Conservation (phyloP, 768 basidiomycete genomes). For the Lactifluus volemus region DNA sequence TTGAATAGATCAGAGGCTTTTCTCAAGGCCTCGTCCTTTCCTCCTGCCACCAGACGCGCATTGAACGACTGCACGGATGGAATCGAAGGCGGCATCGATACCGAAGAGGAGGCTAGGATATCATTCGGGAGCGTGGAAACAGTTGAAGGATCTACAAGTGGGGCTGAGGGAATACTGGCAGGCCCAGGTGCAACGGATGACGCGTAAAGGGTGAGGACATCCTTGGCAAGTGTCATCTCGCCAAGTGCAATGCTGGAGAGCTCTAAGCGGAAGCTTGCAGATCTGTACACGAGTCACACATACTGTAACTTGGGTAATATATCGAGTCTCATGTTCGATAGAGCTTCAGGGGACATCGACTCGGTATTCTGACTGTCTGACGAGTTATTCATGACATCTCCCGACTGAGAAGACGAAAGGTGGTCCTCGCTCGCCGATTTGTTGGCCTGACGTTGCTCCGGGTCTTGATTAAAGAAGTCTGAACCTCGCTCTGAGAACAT, state of each 20-base stretch:
- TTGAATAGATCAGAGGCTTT: constrained; percentile 68
- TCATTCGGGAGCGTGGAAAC: constrained; percentile 5
- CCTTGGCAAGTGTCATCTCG: constrained; percentile 71
- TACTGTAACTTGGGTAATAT: constrained; percentile 66
- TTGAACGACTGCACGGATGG: constrained; percentile 63
- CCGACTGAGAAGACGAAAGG: constrained; percentile 23
- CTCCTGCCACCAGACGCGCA: constrained; percentile 61
- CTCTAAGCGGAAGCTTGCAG: not conserved
- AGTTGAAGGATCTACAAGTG: not conserved
- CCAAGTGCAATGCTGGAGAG: constrained; percentile 55
- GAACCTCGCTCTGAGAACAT: constrained; percentile 67
- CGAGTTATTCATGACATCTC: constrained; percentile 25
- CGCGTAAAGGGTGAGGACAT: constrained; percentile 55
- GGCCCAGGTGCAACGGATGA: constrained; percentile 23
- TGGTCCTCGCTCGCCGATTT: constrained; percentile 15
- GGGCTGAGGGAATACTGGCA: not conserved
- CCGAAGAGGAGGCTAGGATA: constrained; percentile 50
- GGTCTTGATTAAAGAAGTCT: constrained; percentile 61
- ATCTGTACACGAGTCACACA: constrained; percentile 26
- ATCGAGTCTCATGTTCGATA: constrained; percentile 65
- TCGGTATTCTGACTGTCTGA: constrained; percentile 29
- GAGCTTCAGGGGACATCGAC: constrained; percentile 64
- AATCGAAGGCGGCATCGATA: constrained; percentile 45
- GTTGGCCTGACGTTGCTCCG: constrained; percentile 18
- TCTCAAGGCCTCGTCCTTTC: constrained; percentile 72